These are phyloP conservation scores for Penicillium paneum DNA, from an alignment of 2,329 filamentous ascomycete species.

Conservation along the genomic window DNA sequence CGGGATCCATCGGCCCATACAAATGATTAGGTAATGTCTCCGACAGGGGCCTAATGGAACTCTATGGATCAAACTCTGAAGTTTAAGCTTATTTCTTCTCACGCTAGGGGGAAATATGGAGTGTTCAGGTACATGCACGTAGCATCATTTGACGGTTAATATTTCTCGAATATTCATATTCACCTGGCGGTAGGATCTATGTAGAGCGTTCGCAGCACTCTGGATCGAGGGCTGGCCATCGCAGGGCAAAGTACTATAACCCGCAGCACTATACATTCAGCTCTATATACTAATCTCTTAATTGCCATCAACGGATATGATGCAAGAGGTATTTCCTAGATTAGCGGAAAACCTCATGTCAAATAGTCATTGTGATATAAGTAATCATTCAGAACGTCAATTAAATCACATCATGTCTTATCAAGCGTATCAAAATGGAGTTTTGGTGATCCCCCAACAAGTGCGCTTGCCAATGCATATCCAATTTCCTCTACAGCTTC, in stretches of 20 bases:
- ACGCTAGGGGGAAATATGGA: no score
- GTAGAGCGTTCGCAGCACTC: neutral
- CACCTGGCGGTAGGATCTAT: neutral
- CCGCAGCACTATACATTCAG: neutral
- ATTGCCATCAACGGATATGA: no score
- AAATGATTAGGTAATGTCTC: neutral
- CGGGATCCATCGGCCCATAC: neutral
- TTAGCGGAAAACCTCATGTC: neutral
- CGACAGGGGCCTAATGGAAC: neutral
- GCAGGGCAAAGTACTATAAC: neutral
- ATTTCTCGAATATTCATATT: neutral
- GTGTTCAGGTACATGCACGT: neutral
- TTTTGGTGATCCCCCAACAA: neutral
- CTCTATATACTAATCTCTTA: no score
- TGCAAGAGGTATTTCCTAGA: no score
- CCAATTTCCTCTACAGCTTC: constrained; percentile 25
- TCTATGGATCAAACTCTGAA: neutral
- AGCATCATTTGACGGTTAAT: neutral
- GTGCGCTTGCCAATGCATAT: neutral
- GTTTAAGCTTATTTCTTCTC: neutral
- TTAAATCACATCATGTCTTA: neutral
- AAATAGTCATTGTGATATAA: neutral
- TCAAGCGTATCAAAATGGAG: neutral
- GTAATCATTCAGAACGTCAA: neutral
- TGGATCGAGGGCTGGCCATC: neutral